phyloP scores from a whole-genome alignment of 768 basidiomycete species.

The Naganishia randhawae region DNA sequence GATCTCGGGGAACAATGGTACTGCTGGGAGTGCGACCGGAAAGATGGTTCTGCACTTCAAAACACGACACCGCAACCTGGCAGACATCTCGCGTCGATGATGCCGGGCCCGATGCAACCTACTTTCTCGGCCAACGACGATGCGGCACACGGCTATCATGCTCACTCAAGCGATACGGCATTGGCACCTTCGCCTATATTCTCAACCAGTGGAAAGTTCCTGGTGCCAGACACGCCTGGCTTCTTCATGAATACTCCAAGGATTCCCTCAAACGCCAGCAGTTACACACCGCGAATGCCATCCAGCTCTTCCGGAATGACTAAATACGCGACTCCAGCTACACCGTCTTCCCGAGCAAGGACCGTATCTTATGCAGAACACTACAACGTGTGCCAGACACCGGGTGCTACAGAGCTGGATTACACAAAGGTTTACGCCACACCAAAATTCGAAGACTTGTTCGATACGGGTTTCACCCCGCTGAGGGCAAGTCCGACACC shows the following conservation, averaged over 20 bases:
- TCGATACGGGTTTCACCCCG: conserved; percentile 25
- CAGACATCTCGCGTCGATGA: background rate
- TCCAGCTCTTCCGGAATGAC: conserved; percentile 17
- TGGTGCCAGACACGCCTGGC: conserved; percentile 22
- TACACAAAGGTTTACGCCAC: conserved; percentile 32
- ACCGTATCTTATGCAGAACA: conserved; percentile 31
- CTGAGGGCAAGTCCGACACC: conserved; percentile 22
- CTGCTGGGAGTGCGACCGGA: conserved; percentile 19
- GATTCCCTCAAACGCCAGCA: conserved; percentile 10
- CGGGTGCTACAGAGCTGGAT: conserved; percentile 26
- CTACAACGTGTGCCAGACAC: conserved; percentile 32
- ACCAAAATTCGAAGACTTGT: conserved; percentile 33
- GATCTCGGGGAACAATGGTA: conserved; percentile 29
- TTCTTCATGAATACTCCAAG: conserved; percentile 14
- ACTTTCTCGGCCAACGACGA: conserved; percentile 25
- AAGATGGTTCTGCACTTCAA: background rate
- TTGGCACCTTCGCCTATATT: conserved; percentile 31
- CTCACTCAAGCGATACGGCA: conserved; percentile 27
- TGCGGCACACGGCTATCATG: conserved; percentile 11
- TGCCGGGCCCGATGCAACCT: conserved; percentile 1
- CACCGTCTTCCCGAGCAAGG: conserved; percentile 20
- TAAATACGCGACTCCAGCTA: conserved; percentile 22
- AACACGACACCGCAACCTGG: background rate
- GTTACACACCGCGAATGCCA: conserved; percentile 23
- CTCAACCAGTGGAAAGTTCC: conserved; percentile 25